Evolutionary conservation across 805 yeast genomes (phyloP), one percentile per base, ranked within the genome.

Genomic region (Metschnikowia dekortorum): DNA sequence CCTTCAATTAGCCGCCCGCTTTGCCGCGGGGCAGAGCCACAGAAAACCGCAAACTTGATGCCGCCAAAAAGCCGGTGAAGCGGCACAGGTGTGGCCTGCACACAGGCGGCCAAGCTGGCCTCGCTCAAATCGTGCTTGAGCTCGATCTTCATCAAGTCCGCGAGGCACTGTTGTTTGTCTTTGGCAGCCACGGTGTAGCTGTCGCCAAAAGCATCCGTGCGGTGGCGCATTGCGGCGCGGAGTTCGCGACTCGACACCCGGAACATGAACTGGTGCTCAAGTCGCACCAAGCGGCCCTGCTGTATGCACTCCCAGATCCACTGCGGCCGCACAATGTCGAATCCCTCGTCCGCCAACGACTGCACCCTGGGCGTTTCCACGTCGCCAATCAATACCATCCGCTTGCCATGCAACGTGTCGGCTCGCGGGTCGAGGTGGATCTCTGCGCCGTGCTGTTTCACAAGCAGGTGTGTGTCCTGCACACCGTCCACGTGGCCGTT

Each of bases 291-390:
- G 2, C 57, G 46, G 1, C 63, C 58, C 11, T 69, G 62, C 14
- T 63, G 59, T 2, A 87, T 67, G 57, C 94, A 82, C 55, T 87
- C 91, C 41, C 81, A 70, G 6, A 89, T 62, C 96, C 96, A 92
- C 31, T 68, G 63, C 0, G 95, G 89, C 46, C 67, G 74, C 7
- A 89, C 61, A 0, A 92, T 71, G 58, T 84, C 87, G 56, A 75
- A 79, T 0, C 86, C 86, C 14, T 62, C 60, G 2, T 56, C 47
- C 9, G 61, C 48, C 54, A 66, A 68, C 4, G 54, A 47, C 39
- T 60, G 49, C 14, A 67, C 53, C 6, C 62, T 55, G 5, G 76
- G 75, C 3, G 67, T 56, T 8, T 51, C 36, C 11, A 53, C 55
- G 46, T 69, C 70, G 33, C 68, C 63, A 2, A 70, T 38, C 4